Percentiles rank a stretch among this genome's conserved stretches.
phyloP scores from a whole-genome alignment of 2,329 filamentous ascomycete genomes.

The Bipolaris zeicola region DNA sequence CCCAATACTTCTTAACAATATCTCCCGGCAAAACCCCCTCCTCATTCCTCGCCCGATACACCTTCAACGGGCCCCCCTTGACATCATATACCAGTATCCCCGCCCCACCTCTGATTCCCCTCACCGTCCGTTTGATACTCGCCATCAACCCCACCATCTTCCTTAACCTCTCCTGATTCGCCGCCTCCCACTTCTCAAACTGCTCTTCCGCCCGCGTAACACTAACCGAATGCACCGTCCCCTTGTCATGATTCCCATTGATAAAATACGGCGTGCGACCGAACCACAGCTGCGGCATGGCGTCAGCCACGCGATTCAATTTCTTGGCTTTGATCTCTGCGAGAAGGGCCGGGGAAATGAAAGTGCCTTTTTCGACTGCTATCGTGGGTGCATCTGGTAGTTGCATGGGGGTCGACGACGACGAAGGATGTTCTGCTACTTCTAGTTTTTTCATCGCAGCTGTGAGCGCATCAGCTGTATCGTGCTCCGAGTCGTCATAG shows the following conservation, averaged over 20 bases:
- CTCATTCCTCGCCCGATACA: slow-evolving; percentile 16
- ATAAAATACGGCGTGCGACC: slow-evolving; percentile 28
- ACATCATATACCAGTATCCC: slow-evolving; percentile 20
- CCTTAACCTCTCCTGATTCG: slow-evolving; percentile 18
- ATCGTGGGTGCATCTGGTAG: neutral
- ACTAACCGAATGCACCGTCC: slow-evolving; percentile 14
- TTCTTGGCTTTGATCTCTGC: slow-evolving; percentile 27
- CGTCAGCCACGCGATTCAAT: neutral
- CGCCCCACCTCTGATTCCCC: slow-evolving; percentile 1
- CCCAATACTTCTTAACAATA: slow-evolving; percentile 15
- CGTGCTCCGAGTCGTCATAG: slow-evolving; percentile 7
- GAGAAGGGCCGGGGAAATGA: slow-evolving; percentile 12
- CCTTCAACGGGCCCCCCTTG: slow-evolving; percentile 15
- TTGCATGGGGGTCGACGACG: neutral
- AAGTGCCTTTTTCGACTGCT: slow-evolving; percentile 9
- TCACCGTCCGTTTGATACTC: slow-evolving; percentile 12
- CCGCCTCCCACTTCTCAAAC: slow-evolving; percentile 23
- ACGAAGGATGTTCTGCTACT: neutral
- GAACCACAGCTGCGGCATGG: slow-evolving; percentile 30
- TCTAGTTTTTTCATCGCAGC: slow-evolving; percentile 4
- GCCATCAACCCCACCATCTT: slow-evolving; percentile 27
- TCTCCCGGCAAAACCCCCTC: slow-evolving; percentile 16
- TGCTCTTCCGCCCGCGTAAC: slow-evolving; percentile 3
- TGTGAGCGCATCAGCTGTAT: slow-evolving; percentile 4
- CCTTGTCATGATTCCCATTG: slow-evolving; percentile 20